Conservation (phyloP, 345 rosid species). For the Microthlaspi erraticum region DNA sequence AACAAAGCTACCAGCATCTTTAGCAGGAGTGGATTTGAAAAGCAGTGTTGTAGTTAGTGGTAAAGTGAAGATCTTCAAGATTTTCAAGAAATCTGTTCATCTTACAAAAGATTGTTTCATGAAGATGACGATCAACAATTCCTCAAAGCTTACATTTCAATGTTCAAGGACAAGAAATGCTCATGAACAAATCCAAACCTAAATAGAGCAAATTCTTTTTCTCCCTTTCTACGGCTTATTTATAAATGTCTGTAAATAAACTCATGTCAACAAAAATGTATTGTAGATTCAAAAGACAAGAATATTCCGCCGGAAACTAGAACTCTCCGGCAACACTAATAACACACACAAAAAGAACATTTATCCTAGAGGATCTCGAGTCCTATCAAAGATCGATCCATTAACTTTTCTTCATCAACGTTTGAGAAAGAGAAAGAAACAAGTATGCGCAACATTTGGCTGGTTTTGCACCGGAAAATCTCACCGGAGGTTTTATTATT, state of each 20-base stretch:
- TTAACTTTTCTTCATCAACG: slow-evolving; percentile 13
- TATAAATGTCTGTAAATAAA: slow-evolving; percentile 31
- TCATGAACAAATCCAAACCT: background rate
- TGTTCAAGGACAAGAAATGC: slow-evolving; percentile 1
- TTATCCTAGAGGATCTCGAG: slow-evolving; percentile 28
- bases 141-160: background rate
- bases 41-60: slow-evolving; percentile 24
- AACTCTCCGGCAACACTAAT: slow-evolving; percentile 36
- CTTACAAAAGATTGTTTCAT: slow-evolving; percentile 28
- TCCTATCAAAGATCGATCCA: slow-evolving; percentile 27
- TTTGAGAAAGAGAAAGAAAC: slow-evolving; percentile 19
- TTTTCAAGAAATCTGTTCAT: slow-evolving; percentile 37
- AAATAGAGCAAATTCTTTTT: slow-evolving; percentile 48
- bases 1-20: slow-evolving; percentile 19
- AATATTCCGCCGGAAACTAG: slow-evolving; percentile 7
- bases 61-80: slow-evolving; percentile 25
- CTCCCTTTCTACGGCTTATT: slow-evolving; percentile 60
- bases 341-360: slow-evolving; percentile 30
- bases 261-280: slow-evolving; percentile 12
- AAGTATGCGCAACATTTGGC: slow-evolving; percentile 25
- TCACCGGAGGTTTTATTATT: slow-evolving; percentile 47
- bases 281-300: slow-evolving; percentile 26
- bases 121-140: slow-evolving; percentile 22
- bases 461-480: slow-evolving; percentile 20
- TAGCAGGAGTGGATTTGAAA: slow-evolving; percentile 25